Percentiles rank a stretch among this genome's conserved stretches.
Evolutionary conservation across 805 yeast genomes (phyloP).

Genomic region (Schwanniomyces occidentalis): DNA sequence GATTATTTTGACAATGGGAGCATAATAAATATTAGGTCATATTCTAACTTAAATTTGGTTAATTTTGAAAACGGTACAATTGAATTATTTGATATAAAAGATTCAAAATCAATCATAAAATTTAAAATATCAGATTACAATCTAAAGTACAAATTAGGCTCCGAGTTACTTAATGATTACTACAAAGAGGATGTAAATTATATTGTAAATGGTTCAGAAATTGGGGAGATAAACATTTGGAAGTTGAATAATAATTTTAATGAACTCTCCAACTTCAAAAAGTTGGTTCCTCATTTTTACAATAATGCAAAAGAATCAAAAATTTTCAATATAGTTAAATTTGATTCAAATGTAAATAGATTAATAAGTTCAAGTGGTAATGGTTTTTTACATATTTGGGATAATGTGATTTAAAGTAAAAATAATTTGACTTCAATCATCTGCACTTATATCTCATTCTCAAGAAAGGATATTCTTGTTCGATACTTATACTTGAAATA

Average conservation of each 20-base stretch:
- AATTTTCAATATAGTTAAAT: slow-evolving; percentile 8
- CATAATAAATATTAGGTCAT: slow-evolving; percentile 6
- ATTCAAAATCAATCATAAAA: background rate
- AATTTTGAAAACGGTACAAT: slow-evolving; percentile 11
- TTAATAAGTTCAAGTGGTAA: slow-evolving; percentile 19
- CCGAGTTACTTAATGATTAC: slow-evolving; percentile 11
- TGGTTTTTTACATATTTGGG: slow-evolving; percentile 25
- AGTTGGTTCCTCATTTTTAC: background rate
- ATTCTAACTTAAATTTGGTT: slow-evolving; percentile 4
- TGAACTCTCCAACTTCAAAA: background rate
- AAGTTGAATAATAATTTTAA: background rate
- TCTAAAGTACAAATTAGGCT: slow-evolving; percentile 9
- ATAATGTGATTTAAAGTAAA: slow-evolving; percentile 13
- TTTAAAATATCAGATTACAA: background rate
- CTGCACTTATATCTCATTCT: too few species aligned
- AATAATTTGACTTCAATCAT: background rate
- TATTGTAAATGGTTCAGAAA: slow-evolving; percentile 18
- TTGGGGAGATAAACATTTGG: slow-evolving; percentile 19
- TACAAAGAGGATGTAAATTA: slow-evolving; percentile 16
- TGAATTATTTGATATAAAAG: slow-evolving; percentile 5
- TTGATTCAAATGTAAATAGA: slow-evolving; percentile 10
- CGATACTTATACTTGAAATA: too few species aligned
- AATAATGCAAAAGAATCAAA: slow-evolving; percentile 1
- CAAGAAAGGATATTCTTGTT: too few species aligned
- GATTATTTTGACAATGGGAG: slow-evolving; percentile 11